Evolutionary conservation across 2,329 filamentous ascomycete genomes (phyloP).

Genomic region (Fonsecaea multimorphosa): DNA sequence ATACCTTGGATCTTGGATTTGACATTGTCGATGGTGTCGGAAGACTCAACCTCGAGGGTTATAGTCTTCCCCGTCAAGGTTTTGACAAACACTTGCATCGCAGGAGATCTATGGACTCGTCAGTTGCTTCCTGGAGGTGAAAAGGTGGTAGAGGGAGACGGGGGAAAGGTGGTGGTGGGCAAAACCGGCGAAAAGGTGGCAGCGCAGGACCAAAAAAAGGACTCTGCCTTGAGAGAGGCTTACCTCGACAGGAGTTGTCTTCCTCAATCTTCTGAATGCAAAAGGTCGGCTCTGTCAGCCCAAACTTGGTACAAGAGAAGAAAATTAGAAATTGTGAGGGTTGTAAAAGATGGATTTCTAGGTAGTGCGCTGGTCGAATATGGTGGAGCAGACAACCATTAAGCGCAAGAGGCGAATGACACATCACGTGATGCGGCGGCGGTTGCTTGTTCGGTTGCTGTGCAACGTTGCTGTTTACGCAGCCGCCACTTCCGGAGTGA

Average conservation of each 20-base stretch:
- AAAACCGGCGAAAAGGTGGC: conserved; percentile 18
- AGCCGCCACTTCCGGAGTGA: conserved; percentile 5
- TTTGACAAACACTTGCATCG: conserved; percentile 64
- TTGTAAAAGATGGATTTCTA: too few relatives aligned
- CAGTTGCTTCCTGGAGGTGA: background rate
- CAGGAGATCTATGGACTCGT: background rate
- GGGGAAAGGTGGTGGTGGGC: background rate
- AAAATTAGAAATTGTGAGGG: too few relatives aligned
- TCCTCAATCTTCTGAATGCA: conserved; percentile 61
- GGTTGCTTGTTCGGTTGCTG: conserved; percentile 13
- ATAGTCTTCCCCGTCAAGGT: conserved; percentile 98
- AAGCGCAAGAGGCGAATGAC: background rate
- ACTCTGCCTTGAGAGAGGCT: conserved; percentile 36
- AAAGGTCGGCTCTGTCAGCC: conserved; percentile 4
- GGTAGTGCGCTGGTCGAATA: too few relatives aligned
- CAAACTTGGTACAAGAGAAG: background rate
- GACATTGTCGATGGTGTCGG: conserved; percentile 99
- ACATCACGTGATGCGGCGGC: background rate
- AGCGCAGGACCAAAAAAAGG: background rate
- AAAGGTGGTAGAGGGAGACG: conserved; percentile 3
- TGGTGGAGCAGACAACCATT: too few relatives aligned
- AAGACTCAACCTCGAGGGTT: conserved; percentile 99
- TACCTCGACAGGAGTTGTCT: conserved; percentile 66
- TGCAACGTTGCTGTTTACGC: conserved; percentile 11
- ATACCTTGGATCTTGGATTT: conserved; percentile 90